Base-by-base conservation (phyloP, 2,329 filamentous ascomycete species). In the Fonsecaea pugnacius region DNA sequence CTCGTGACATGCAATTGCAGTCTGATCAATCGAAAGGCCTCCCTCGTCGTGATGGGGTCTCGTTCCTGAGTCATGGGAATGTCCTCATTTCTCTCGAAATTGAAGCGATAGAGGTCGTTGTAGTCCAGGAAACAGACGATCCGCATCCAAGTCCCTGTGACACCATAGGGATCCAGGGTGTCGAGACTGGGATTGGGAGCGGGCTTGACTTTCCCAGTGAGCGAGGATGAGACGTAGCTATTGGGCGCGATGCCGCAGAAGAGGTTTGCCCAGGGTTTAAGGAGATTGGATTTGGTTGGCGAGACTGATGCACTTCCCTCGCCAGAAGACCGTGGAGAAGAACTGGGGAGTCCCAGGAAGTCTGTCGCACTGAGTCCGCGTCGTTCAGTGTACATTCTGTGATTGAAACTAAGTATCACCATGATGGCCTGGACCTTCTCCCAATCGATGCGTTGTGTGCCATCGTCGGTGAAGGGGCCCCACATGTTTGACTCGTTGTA, bases 381-480 rank as follows among this genome's bases (percentile, higher is more conserved):
- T 14, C 69, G 67, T 38, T 70, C 65, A 1, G 53, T 67, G 68
- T 85, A 83, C 9, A 75, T 72, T 43, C 78, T 75, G 58, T 90
- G 80, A 72, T 91, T 92, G 72, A 84, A 82, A 3, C 84, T 84
- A 3, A 93, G 75, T 1, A 89, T 85, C 3, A 92, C 79, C 81
- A 92, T 85, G 60, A 92, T 84, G 8, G 89, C 87, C 75, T 93
- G 90, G 10, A 92, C 78, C 77, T 90, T 91, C 75, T 93, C 89
- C 91, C 91, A 94, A 75, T 94, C 90, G 0, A 91, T 87, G 4
- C 77, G 75, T 58, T 81, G 82, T 2, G 80, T 82, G 1, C 83
- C 85, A 71, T 92, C 89, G 56, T 84, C 78, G 71, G 83, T 78
- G 71, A 91, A 93, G 0, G 91, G 91, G 0, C 91, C 91, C 90